phyloP scores from a whole-genome alignment of 2,329 filamentous ascomycete genomes.

The Penicillium expansum region DNA sequence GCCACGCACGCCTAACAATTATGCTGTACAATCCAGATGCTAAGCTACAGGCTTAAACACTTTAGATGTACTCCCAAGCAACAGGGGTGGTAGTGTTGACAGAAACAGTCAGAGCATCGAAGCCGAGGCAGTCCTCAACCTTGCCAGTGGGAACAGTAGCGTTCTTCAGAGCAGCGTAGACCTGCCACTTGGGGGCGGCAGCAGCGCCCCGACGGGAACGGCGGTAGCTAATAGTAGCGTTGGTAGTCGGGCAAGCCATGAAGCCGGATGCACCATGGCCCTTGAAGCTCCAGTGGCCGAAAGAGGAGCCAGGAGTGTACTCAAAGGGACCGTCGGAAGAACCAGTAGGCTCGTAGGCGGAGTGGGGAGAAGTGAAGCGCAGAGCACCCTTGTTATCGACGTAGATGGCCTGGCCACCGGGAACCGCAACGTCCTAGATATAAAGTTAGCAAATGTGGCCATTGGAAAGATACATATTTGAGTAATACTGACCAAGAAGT shows the following conservation, averaged over 20 bases:
- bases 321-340: constrained; percentile 52
- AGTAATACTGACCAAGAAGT: constrained; percentile 30
- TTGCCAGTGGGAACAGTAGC: constrained; percentile 40
- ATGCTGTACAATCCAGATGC: neutral
- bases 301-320: constrained; percentile 28
- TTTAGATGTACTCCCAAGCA: constrained; percentile 43
- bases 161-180: constrained; percentile 39
- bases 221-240: constrained; percentile 4
- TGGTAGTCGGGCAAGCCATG: constrained; percentile 41
- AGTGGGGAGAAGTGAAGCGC: constrained; percentile 58
- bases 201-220: constrained; percentile 9
- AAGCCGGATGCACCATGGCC: constrained; percentile 38
- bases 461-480: neutral
- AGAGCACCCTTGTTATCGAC: constrained; percentile 54
- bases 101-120: constrained; percentile 34
- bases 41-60: neutral
- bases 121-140: constrained; percentile 38
- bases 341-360: constrained; percentile 49
- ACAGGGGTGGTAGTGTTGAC: constrained; percentile 19
- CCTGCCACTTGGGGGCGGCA: constrained; percentile 32
- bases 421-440: constrained; percentile 51
- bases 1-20: neutral
- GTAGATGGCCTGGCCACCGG: constrained; percentile 62
- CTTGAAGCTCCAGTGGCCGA: constrained; percentile 30
- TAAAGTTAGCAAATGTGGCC: constrained; percentile 16